Percentiles rank a stretch among this genome's conserved stretches.
These are phyloP conservation scores for Magnolia sinica DNA, from an alignment of 164 flowering plant species.

Conservation along the genomic window DNA sequence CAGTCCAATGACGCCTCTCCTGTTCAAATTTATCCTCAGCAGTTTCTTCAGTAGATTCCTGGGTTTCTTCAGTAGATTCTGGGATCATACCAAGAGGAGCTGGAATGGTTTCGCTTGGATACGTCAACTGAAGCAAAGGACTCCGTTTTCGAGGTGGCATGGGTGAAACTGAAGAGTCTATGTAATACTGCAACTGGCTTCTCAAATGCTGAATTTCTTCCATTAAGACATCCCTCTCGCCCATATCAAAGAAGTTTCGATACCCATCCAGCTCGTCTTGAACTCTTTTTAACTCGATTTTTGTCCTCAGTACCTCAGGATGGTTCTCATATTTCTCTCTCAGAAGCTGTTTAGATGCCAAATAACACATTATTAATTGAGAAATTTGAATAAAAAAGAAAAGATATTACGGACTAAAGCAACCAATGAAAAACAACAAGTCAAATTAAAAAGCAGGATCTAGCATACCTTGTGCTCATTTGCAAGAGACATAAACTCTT, in stretches of 20 bases:
- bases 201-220: conserved; percentile 91
- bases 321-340: conserved; percentile 83
- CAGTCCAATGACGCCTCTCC: conserved; percentile 74
- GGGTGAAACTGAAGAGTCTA: conserved; percentile 49
- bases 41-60: conserved; percentile 29
- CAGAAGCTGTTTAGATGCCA: conserved; percentile 53
- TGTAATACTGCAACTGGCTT: conserved; percentile 70
- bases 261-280: conserved; percentile 76
- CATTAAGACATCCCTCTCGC: conserved; percentile 84
- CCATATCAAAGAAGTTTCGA: conserved; percentile 72
- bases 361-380: background rate
- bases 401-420: background rate
- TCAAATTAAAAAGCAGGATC: background rate
- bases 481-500: conserved; percentile 64
- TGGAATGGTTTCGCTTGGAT: conserved; percentile 47
- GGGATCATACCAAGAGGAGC: conserved; percentile 40
- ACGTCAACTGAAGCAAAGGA: conserved; percentile 52
- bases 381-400: conserved; percentile 1
- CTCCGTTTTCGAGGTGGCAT: conserved; percentile 36
- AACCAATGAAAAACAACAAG: background rate
- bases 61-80: conserved; percentile 29
- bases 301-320: conserved; percentile 66
- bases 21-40: conserved; percentile 58
- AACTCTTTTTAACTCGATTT: conserved; percentile 69
- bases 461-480: conserved; percentile 70